These are phyloP conservation scores for Nicotiana attenuata DNA, from an alignment of 257 asterid genomes.

Conservation along the genomic window DNA sequence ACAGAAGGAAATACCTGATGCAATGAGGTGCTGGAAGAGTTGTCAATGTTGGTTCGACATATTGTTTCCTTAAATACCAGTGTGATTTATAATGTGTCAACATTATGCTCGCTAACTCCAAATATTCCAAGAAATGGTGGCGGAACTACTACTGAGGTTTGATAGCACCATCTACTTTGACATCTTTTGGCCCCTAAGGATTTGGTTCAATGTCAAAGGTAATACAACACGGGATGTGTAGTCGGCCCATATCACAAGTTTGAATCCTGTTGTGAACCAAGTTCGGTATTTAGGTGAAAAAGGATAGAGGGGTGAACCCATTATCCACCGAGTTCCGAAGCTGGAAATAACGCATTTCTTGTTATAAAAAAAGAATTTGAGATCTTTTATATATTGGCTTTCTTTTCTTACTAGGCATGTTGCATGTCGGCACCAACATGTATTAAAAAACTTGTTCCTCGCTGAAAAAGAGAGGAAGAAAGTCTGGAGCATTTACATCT, in stretches of 20 bases:
- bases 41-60: neutral
- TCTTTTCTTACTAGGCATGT: neutral
- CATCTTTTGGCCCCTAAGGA: neutral
- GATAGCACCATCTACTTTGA: neutral
- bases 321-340: neutral
- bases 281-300: neutral
- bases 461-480: neutral
- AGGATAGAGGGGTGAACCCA: neutral
- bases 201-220: neutral
- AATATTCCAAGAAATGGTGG: neutral
- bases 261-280: neutral
- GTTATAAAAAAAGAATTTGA: neutral
- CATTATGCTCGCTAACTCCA: neutral
- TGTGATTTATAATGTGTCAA: neutral
- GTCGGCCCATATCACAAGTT: neutral
- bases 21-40: neutral
- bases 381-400: neutral
- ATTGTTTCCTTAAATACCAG: neutral
- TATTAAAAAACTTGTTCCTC: neutral
- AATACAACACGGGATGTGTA: neutral
- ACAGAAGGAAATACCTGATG: neutral
- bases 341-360: neutral
- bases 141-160: neutral
- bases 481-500: neutral
- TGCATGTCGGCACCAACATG: neutral